phyloP scores from a whole-genome alignment of 2,329 filamentous ascomycete genomes.

The Alternaria incomplexa region DNA sequence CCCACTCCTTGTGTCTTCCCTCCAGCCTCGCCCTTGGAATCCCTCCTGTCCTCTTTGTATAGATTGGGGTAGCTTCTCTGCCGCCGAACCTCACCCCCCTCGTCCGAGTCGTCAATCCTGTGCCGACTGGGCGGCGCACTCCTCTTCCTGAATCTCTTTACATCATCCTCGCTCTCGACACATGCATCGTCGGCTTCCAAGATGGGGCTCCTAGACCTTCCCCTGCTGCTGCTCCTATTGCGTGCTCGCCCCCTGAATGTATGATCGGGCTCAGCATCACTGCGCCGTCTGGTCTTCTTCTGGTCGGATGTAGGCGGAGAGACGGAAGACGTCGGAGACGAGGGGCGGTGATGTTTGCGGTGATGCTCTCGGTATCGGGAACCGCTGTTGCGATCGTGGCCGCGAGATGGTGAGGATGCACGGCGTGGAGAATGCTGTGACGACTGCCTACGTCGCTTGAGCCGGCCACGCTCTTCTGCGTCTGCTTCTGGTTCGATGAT shows the following conservation, averaged over 20 bases:
- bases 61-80: constrained; percentile 48
- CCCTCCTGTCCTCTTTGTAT: constrained; percentile 28
- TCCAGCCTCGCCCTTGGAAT: constrained; percentile 17
- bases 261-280: constrained; percentile 45
- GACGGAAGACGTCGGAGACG: constrained; percentile 31
- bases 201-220: constrained; percentile 29
- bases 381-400: constrained; percentile 42
- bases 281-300: constrained; percentile 39
- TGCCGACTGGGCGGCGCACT: constrained; percentile 43
- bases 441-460: constrained; percentile 39
- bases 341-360: constrained; percentile 38
- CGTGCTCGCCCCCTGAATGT: constrained; percentile 41
- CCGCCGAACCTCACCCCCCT: constrained; percentile 36
- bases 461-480: constrained; percentile 39
- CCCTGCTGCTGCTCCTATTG: constrained; percentile 30
- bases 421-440: constrained; percentile 39
- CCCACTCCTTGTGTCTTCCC: neutral
- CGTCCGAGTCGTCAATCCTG: constrained; percentile 26
- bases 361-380: constrained; percentile 41
- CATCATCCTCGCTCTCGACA: constrained; percentile 30
- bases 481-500: constrained; percentile 47
- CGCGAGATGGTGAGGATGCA: constrained; percentile 40
- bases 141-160: constrained; percentile 39
- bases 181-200: constrained; percentile 31
- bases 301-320: constrained; percentile 25